phyloP scores from a whole-genome alignment of 2,329 filamentous ascomycete species.

The Exophiala sp. region DNA sequence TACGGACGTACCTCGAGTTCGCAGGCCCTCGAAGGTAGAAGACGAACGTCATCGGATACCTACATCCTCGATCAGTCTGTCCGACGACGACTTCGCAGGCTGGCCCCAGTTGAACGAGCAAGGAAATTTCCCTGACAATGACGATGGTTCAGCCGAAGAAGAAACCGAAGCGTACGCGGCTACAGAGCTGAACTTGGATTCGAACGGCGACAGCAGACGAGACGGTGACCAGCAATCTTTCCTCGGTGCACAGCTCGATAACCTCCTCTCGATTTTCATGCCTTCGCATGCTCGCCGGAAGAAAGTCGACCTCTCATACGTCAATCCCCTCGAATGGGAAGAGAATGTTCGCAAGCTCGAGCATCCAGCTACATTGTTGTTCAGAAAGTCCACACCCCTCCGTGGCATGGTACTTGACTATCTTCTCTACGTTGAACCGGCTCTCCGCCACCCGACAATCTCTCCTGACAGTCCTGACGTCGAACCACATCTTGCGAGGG shows the following conservation, averaged over 20 bases:
- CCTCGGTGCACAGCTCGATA: constrained; percentile 2
- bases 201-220: background rate
- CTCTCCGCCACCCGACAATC: constrained; percentile 19
- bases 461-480: background rate
- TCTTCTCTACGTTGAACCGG: constrained; percentile 35
- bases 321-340: constrained; percentile 13
- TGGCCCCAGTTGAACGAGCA: background rate
- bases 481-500: constrained; percentile 27
- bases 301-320: constrained; percentile 19
- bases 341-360: background rate
- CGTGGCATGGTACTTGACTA: constrained; percentile 40
- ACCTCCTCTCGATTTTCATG: constrained; percentile 13
- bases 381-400: constrained; percentile 21
- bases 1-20: background rate
- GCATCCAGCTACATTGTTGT: constrained; percentile 22
- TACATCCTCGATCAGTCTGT: constrained; percentile 1
- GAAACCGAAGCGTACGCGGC: constrained; percentile 1
- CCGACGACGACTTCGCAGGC: background rate
- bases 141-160: background rate
- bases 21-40: background rate
- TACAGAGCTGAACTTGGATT: background rate
- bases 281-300: constrained; percentile 8
- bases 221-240: background rate
- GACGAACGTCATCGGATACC: background rate
- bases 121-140: background rate